These are phyloP conservation scores for Entophlyctis luteolus DNA, from an alignment of 192 early-diverging fungal genomes.

Conservation along the genomic window DNA sequence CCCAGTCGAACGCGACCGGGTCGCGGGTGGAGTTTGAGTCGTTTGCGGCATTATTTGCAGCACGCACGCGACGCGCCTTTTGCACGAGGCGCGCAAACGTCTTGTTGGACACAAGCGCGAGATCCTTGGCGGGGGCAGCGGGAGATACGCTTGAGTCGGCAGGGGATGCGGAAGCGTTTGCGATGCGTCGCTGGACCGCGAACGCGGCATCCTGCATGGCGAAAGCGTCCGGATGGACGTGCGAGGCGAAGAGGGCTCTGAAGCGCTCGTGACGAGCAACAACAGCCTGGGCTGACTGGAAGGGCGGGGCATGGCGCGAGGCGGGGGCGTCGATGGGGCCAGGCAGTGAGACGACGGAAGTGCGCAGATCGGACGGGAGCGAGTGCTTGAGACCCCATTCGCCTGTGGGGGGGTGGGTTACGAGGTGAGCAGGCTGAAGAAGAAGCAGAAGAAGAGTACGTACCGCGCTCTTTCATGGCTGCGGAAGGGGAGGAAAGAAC, in stretches of 20 bases:
- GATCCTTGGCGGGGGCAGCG: neutral
- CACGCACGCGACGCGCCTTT: neutral
- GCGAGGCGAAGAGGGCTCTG: neutral
- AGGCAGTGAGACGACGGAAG: neutral
- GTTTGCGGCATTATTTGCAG: neutral
- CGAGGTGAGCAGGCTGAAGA: too few relatives aligned
- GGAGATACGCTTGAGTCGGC: neutral
- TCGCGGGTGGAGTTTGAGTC: too few relatives aligned
- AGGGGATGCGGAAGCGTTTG: neutral
- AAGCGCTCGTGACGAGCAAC: neutral
- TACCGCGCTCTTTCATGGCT: too few relatives aligned
- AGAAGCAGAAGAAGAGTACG: too few relatives aligned
- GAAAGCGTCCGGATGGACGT: neutral
- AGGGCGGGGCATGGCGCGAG: neutral
- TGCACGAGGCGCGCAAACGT: neutral
- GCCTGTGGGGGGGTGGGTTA: neutral
- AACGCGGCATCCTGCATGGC: neutral
- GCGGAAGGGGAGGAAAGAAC: neutral
- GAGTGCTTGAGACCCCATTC: slow-evolving; percentile 18
- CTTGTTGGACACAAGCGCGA: neutral
- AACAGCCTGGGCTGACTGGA: neutral
- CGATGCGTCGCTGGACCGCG: neutral
- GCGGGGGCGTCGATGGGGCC: neutral
- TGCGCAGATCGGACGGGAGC: neutral
- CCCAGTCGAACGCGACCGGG: too few relatives aligned